Conservation (phyloP, 768 basidiomycete genomes). For the Mycena metata region DNA sequence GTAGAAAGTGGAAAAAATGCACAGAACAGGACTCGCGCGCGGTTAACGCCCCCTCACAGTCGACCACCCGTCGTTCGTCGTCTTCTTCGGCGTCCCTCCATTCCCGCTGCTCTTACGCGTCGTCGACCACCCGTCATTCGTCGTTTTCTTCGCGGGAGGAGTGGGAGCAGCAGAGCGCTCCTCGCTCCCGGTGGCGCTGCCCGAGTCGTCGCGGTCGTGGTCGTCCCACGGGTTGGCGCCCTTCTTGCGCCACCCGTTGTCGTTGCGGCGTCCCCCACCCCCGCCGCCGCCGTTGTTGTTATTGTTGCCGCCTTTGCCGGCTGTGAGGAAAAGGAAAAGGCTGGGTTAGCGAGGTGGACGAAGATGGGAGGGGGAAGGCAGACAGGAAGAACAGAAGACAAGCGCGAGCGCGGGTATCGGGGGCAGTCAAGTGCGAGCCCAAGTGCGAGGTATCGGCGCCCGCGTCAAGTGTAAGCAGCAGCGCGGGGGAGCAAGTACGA, state of each 20-base stretch:
- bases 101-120: background rate
- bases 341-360: background rate
- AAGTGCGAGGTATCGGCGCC: too few species aligned
- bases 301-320: background rate
- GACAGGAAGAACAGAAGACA: too few species aligned
- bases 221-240: slow-evolving; percentile 18
- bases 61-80: too few species aligned
- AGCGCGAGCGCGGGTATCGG: too few species aligned
- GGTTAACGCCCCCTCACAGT: too few species aligned
- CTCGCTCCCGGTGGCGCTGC: slow-evolving; percentile 35
- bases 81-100: too few species aligned
- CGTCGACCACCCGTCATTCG: slow-evolving; percentile 30
- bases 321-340: background rate
- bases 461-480: too few species aligned
- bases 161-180: slow-evolving; percentile 7
- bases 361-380: too few species aligned
- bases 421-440: too few species aligned
- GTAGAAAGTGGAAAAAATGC: too few species aligned
- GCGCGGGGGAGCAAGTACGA: too few species aligned
- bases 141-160: background rate
- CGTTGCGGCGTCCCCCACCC: background rate
- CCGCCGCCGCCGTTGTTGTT: background rate
- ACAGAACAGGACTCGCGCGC: too few species aligned
- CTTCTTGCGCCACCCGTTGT: slow-evolving; percentile 25
- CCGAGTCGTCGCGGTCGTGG: slow-evolving; percentile 23